Evolutionary conservation across 2,329 filamentous ascomycete genomes (phyloP), one percentile per base, ranked within the genome.

Genomic region (Paraphaeosphaeria minitans): DNA sequence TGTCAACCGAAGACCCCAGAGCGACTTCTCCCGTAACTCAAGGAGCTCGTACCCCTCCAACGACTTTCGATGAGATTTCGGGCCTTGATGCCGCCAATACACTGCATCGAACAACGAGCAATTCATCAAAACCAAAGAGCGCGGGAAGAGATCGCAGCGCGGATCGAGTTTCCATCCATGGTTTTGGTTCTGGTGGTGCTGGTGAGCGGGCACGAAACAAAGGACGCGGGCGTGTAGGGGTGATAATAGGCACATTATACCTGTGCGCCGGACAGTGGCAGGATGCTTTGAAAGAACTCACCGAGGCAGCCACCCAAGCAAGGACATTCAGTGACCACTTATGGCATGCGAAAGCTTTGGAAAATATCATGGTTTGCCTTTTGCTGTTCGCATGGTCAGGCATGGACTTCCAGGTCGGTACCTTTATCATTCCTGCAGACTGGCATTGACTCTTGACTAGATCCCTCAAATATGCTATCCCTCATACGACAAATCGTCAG

Each of bases 311-410:
- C 1, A 85, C 85, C 10, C 87, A 89, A 66, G 89, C 92, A 16
- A 89, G 92, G 67, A 88, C 87, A 39, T 85, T 91, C 58, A 93
- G 92, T 68, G 95, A 99, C 77, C 92, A 97, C 76, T 76, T 98
- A n/a, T 99, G 95, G 94, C 92, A 97, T 78, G 95, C 91, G 19
- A 98, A 98, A 77, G 93, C 92, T 1, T 82, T 99, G 21, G 96
- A 99, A 73, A 87, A 93, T 29, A 91, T 96, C 60, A 80, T 95
- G 48, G 83, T 96, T 27, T 92, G 90, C 70, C 83, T 98, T 65
- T 73, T 98, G 42, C 85, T 98, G 68, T 87, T 96, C 61, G 90
- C 88, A 31, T 97, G 93, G 91, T 86, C 89, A 37, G 90, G 89
- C 4, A 82, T 94, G 68, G 90, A 95, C 70, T 98, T 98, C 68